Evolutionary conservation across 73 alveolate species (phyloP), one percentile per base, ranked within the genome.

Genomic region (Paramecium sexaurelia): DNA sequence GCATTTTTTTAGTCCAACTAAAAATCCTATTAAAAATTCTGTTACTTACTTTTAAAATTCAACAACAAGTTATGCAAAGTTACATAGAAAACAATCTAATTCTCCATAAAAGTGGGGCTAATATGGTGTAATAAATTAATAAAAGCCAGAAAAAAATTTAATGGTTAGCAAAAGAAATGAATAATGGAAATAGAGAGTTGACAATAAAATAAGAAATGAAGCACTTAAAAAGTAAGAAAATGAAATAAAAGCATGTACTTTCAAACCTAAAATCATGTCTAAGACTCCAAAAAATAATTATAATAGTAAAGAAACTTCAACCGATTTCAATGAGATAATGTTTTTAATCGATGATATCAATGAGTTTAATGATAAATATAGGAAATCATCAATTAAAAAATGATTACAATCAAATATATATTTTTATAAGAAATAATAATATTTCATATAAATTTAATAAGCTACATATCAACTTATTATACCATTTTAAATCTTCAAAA

Each of bases 261-360:
- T 78, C 20, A 78, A 39, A 40, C 90, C 90, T 7, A 78, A 78
- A 40, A 20, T 78, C 8, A 11, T 61, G 83, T 51, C 67, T 37
- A 24, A 39, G 15, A 40, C 45, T 37, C 24, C 90, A 2, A 78
- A 43, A 13, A 41, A 41, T 11, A 78, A 39, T 41, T 10, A 15
- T 2, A 61, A 24, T 24, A 78, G 90, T 24, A 37, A 37, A 40
- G 90, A 78, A 39, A 36, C 32, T 9, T 45, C 68, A 20, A 39
- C 45, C 10, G 90, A 78, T 43, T 24, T 78, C 15, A 78, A 78
- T 40, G 90, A 78, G 32, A 78, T 78, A 10, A 39, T 78, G 43
- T 39, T 37, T 78, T 45, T 78, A 41, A 78, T 78, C 15, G 90
- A 43, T 24, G 90, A 78, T 41, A 20, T 78, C 17, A 41, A 39